Conservation (phyloP, 2,329 filamentous ascomycete genomes). For the Cephalotrichum gorgonifer region DNA sequence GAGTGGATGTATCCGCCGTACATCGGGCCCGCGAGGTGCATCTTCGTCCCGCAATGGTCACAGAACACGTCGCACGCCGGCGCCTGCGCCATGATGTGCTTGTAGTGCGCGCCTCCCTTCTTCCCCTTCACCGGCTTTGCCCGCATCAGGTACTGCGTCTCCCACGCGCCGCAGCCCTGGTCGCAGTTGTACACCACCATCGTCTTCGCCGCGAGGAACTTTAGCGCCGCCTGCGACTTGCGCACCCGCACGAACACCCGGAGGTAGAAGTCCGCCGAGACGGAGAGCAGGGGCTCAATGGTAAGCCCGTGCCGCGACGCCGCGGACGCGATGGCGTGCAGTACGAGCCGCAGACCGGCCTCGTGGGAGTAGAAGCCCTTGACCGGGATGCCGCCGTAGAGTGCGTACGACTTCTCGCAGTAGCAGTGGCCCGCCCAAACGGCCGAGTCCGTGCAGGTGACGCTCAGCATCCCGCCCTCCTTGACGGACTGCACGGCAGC, state of each 20-base stretch:
- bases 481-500: conserved; percentile 76
- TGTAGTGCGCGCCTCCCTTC: conserved; percentile 68
- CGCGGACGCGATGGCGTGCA: conserved; percentile 70
- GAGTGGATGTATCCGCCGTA: conserved; percentile 86
- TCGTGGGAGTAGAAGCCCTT: conserved; percentile 85
- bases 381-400: conserved; percentile 85
- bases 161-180: conserved; percentile 82
- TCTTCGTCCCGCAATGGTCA: conserved; percentile 75
- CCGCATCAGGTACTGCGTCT: conserved; percentile 66
- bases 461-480: conserved; percentile 77
- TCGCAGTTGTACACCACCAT: conserved; percentile 94
- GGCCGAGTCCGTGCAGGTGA: conserved; percentile 93
- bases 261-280: conserved; percentile 94
- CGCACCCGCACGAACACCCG: conserved; percentile 78
- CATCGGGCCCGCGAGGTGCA: conserved; percentile 88
- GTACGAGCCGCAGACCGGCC: conserved; percentile 73
- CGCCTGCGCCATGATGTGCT: conserved; percentile 64
- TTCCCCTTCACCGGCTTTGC: conserved; percentile 51
- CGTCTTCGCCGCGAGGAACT: conserved; percentile 80
- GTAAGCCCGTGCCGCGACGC: conserved; percentile 78
- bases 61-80: conserved; percentile 59
- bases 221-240: conserved; percentile 75
- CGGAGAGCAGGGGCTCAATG: conserved; percentile 81
- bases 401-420: conserved; percentile 81
- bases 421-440: conserved; percentile 94